Evolutionary conservation across 2,329 filamentous ascomycete species (phyloP), one percentile per base, ranked within the genome.

Genomic region (Orbilia oligospora): DNA sequence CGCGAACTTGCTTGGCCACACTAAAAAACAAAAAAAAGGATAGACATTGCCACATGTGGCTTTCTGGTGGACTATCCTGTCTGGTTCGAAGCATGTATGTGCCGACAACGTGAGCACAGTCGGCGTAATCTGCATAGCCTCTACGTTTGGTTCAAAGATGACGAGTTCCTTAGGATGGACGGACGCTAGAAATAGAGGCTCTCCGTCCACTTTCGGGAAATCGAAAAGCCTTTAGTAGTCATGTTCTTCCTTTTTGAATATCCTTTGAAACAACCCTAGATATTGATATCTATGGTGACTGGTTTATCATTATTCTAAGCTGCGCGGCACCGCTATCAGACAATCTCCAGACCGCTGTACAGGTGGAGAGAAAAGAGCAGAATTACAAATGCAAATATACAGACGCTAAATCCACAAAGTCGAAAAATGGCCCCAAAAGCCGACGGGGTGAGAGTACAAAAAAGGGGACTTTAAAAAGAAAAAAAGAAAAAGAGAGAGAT

Each of bases 231-330:
- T 30, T 30, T 30, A 30, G 27, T 49, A 49, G 46, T 49, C 46
- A 49, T 49, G 10, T 41, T 41, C 10, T 16, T 41, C 38, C 12
- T n/a, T 16, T 41, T 9, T 4, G 14, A 41, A 48, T 48, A 48
- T 48, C 44, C 18, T 48, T 48, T 5, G 46, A 64, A 5, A 20
- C 58, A 5, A 20, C 10, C 38, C 24, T 12, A 30, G 18, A 22
- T 63, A 41, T 46, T 46, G 5, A 41, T 44, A 63, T 44, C 33
- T 24, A 63, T 63, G 36, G 24, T 44, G 33, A 24, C 56, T 63
- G 22, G 10, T 41, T 48, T 64, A 48, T 64, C 38, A 64, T 64
- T 48, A 64, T 64, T 64, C 58, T 64, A 64, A 30, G 24, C 30
- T 18, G 49, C n/a, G 27, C 53, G 27, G 30, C 27, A 20, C n/a